Evolutionary conservation across 495 filamentous ascomycete genomes (phyloP), one percentile per base, ranked within the genome.

Genomic region (Choiromyces venosus): DNA sequence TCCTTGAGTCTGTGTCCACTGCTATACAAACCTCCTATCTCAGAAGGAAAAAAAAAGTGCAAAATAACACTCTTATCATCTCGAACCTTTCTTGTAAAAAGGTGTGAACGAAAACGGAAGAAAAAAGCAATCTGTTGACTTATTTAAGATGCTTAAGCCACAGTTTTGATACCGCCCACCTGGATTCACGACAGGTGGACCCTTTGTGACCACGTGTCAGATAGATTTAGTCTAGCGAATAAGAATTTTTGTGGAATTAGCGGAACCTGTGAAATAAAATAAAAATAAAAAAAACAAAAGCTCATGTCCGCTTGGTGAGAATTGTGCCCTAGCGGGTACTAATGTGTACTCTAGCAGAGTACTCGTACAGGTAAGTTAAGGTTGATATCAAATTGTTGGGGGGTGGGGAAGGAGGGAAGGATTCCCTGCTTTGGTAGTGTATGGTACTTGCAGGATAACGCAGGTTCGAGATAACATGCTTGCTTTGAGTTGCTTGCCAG

Each of bases 151-250:
- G 52, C 52, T 61, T 6, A 61, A 61, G 25, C 52, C 52, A 33
- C 52, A 61, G 52, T 61, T 61, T 61, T 61, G 25, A 61, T 61
- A 61, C 52, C 52, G 52, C 52, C 52, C 52, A 61, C 52, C 52
- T 14, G 52, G 52, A 33, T 61, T 61, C 25, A 61, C 25, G n/a
- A 61, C 10, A 16, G 25, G 52, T 16, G 25, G 52, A 61, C 52
- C 52, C 52, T 61, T 33, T 29, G 25, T 61, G 33, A 61, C 52
- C 52, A 61, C 52, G 52, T 61, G 52, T 61, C 52, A 61, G 52
- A 29, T 18, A 33, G 52, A 16, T 33, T 61, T 61, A 33, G 33
- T 7, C 52, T 18, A 61, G 10, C 52, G 52, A 61, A 61, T 33
- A 33, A 61, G 52, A 33, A 33, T 61, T 61, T 18, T 61, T 14